phyloP scores from a whole-genome alignment of 306 rosid species.

The Senna siamea region DNA sequence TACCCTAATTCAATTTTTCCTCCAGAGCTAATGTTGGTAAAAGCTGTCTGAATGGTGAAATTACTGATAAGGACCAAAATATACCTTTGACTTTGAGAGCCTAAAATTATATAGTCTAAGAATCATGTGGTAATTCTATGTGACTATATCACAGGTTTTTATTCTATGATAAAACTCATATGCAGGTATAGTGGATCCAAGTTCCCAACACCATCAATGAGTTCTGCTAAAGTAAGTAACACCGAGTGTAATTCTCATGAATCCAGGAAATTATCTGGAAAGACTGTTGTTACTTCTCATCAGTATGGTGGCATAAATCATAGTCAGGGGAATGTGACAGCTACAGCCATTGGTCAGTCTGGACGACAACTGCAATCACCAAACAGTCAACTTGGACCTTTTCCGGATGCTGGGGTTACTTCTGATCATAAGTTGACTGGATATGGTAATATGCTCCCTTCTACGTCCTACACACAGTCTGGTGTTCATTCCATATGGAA shows the following conservation, averaged over 20 bases:
- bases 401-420: slow-evolving; percentile 41
- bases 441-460: slow-evolving; percentile 41
- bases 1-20: background rate
- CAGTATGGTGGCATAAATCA: slow-evolving; percentile 37
- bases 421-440: slow-evolving; percentile 41
- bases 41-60: background rate
- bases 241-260: slow-evolving; percentile 38
- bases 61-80: slow-evolving; percentile 20
- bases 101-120: slow-evolving; percentile 8
- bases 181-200: slow-evolving; percentile 66
- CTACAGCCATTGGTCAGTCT: slow-evolving; percentile 36
- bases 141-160: slow-evolving; percentile 18
- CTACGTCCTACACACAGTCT: slow-evolving; percentile 45
- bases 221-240: slow-evolving; percentile 30
- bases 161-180: slow-evolving; percentile 24
- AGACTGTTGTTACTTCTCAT: slow-evolving; percentile 30
- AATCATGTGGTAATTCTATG: background rate
- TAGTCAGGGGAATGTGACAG: slow-evolving; percentile 37
- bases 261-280: slow-evolving; percentile 41
- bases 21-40: background rate
- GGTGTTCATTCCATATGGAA: slow-evolving; percentile 38
- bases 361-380: slow-evolving; percentile 43
- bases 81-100: background rate
- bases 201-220: slow-evolving; percentile 39
- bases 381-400: slow-evolving; percentile 42